Evolutionary conservation across 805 yeast species (phyloP).

Genomic region (Hanseniaspora lindneri): DNA sequence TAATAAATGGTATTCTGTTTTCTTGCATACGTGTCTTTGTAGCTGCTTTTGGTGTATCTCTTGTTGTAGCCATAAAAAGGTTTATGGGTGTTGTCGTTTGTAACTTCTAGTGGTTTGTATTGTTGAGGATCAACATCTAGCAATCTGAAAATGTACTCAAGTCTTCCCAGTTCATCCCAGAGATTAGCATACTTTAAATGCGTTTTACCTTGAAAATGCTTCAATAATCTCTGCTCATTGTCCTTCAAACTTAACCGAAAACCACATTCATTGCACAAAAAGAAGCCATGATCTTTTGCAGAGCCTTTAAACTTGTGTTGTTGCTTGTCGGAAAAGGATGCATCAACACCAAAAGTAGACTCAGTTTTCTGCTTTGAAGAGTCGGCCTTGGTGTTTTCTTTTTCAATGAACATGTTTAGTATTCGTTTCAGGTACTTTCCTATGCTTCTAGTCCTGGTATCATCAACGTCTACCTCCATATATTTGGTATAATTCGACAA

Average conservation of each 20-base stretch:
- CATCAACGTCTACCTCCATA: not conserved
- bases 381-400: not conserved
- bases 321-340: not conserved
- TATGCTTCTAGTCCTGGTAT: not conserved
- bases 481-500: conserved; percentile 6
- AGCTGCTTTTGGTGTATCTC: not conserved
- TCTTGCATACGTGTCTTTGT: not conserved
- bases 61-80: not conserved
- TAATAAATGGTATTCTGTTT: too few species aligned
- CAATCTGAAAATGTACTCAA: conserved; percentile 25
- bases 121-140: conserved; percentile 18
- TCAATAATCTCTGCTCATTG: conserved; percentile 77
- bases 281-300: conserved; percentile 7
- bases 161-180: conserved; percentile 42
- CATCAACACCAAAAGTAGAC: not conserved
- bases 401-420: not conserved
- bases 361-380: not conserved
- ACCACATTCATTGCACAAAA: conserved; percentile 66
- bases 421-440: not conserved
- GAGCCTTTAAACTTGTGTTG: not conserved
- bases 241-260: conserved; percentile 78
- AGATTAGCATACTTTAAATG: conserved; percentile 73
- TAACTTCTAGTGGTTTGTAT: not conserved
- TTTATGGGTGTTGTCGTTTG: too few species aligned
- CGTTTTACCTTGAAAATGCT: conserved; percentile 78